Evolutionary conservation across 2,329 filamentous ascomycete species (phyloP), one percentile per base, ranked within the genome.

Genomic region (Colletotrichum somersetense): DNA sequence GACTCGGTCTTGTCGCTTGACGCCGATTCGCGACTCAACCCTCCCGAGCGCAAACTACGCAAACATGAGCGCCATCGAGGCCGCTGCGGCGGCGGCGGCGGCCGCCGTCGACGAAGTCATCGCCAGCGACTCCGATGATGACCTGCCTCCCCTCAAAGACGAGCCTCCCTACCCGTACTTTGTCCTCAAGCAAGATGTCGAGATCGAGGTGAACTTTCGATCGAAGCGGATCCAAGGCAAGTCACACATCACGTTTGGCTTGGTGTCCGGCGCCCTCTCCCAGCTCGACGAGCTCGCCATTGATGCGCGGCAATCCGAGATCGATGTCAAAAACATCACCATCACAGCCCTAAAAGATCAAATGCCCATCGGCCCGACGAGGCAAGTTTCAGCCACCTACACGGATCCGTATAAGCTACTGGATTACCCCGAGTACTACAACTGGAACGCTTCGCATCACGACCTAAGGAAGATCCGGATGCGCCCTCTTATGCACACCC

Each of bases 201-300:
- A 95, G 77, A 86, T 99, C 72, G 95, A 98, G 77, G 87, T 99
- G 79, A 93, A 97, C 83, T 97, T 99, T 80, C 87, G 89, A 75
- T 89, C 89, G 66, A 92, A 91, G 81, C 89, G 87, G 78, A 84
- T 98, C 77, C 91, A 89, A 73, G 96, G 96, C 62, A 92, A 89
- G 74, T 94, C 93, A 11, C 92, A 95, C 76, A 92, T 99, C 76
- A 92, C 91, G 40, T 90, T 98, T 66, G 91, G 92, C 75, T 85
- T 88, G 70, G 85, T 89, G 71, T 86, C 86, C 76, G 52, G 52
- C 69, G 44, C 40, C n/a, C 83, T 84, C 52, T 83, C 89, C 71
- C 89, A 89, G 64, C 85, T 91, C 52, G 84, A 87, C 58, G 86
- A 88, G 64, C 84, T 92, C 53, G 84, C 81, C 35, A 85, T 92